These are phyloP conservation scores for Triticum dicoccoides DNA, from an alignment of 176 grass and related monocot species.

Conservation along the genomic window DNA sequence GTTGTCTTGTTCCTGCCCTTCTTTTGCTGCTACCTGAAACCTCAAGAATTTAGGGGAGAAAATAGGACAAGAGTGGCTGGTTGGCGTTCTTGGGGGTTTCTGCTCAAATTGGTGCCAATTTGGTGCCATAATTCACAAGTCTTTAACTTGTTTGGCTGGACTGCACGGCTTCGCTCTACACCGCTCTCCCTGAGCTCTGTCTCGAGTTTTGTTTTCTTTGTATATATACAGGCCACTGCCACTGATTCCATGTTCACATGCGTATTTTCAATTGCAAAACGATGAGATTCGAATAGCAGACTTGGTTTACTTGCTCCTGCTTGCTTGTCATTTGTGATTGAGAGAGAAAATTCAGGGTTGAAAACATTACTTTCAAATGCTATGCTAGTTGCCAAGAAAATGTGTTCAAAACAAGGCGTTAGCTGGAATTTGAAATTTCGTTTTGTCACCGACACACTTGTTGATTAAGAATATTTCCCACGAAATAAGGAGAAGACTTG, in stretches of 20 bases:
- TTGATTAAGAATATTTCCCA: background rate
- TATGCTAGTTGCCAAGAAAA: background rate
- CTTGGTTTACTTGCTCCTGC: background rate
- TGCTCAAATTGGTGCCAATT: slow-evolving; percentile 16
- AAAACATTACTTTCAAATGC: background rate
- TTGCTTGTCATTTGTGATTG: background rate
- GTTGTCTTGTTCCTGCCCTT: slow-evolving; percentile 23
- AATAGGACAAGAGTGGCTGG: background rate
- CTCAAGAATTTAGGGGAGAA: background rate
- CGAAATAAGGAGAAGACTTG: background rate
- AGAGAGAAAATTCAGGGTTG: background rate
- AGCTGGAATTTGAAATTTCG: background rate
- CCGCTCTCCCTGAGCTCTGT: background rate
- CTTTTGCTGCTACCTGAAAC: background rate
- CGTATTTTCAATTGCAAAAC: background rate
- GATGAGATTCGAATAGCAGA: background rate
- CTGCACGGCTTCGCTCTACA: background rate
- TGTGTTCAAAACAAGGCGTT: background rate
- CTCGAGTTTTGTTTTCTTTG: no score
- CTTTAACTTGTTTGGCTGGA: background rate
- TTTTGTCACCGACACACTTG: background rate
- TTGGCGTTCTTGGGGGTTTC: background rate
- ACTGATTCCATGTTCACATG: background rate
- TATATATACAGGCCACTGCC: no score
- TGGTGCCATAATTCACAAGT: background rate